These are phyloP conservation scores for Carpinus viminea DNA, from an alignment of 306 rosid species.

Conservation along the genomic window DNA sequence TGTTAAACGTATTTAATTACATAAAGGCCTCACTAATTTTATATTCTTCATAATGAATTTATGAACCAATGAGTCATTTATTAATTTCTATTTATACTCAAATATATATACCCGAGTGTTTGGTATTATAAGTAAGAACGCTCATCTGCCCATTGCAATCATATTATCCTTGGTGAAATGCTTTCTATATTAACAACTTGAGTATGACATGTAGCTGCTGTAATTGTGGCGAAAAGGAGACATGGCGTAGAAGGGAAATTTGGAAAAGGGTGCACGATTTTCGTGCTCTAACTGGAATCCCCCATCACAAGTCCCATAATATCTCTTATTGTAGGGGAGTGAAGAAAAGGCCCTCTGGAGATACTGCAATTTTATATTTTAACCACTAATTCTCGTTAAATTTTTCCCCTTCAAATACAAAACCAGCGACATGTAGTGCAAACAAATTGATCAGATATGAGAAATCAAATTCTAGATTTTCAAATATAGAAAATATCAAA, in stretches of 20 bases:
- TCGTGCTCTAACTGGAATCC: constrained; percentile 73
- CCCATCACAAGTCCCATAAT: constrained; percentile 82
- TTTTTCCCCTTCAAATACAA: no score
- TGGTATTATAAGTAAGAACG: background rate
- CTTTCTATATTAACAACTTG: constrained; percentile 1
- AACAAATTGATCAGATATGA: no score
- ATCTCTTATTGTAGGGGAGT: constrained; percentile 82
- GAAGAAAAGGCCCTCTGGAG: constrained; percentile 86
- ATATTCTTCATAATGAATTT: no score
- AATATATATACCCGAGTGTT: background rate
- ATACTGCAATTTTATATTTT: no score
- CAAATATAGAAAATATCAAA: no score
- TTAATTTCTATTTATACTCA: no score
- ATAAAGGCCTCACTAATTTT: no score
- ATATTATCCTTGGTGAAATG: background rate
- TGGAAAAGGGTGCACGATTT: constrained; percentile 49
- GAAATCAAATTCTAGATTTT: no score
- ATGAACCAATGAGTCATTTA: no score
- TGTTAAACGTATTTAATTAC: no score
- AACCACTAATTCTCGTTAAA: no score
- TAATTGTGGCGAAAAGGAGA: constrained; percentile 69
- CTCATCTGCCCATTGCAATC: background rate
- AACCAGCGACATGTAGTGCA: no score
- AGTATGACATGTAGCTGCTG: constrained; percentile 67
- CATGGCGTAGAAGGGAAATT: constrained; percentile 76